phyloP scores from a whole-genome alignment of 2,329 filamentous ascomycete genomes.

The Colletotrichum cereale region DNA sequence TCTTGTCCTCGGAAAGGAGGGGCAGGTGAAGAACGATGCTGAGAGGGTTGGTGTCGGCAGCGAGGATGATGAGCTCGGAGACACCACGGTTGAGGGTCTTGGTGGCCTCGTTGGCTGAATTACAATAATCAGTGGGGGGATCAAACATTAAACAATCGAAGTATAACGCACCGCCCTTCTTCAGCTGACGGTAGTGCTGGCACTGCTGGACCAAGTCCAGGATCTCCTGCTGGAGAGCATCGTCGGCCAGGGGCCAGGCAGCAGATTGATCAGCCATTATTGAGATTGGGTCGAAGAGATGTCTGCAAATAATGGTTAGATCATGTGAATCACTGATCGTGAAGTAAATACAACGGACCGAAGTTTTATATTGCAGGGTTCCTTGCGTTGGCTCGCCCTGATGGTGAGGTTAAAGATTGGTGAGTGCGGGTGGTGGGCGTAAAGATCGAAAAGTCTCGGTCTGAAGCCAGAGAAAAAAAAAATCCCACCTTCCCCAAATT shows the following conservation, averaged over 20 bases:
- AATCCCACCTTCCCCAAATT: slow-evolving; percentile 37
- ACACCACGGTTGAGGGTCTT: slow-evolving; percentile 94
- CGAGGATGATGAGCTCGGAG: slow-evolving; percentile 88
- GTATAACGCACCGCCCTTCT: slow-evolving; percentile 81
- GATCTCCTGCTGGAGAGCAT: slow-evolving; percentile 82
- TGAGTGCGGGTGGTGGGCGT: slow-evolving; percentile 21
- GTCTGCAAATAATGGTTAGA: slow-evolving; percentile 18
- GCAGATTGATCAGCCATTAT: slow-evolving; percentile 40
- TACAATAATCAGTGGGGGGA: not conserved
- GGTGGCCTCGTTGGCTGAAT: slow-evolving; percentile 62
- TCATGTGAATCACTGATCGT: not conserved
- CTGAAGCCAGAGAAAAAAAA: slow-evolving; percentile 40
- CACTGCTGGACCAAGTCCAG: slow-evolving; percentile 84
- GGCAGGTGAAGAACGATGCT: slow-evolving; percentile 92
- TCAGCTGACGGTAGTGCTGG: slow-evolving; percentile 79
- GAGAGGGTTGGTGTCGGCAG: slow-evolving; percentile 88
- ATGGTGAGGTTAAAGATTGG: slow-evolving; percentile 36
- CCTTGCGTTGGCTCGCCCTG: slow-evolving; percentile 73
- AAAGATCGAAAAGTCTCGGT: slow-evolving; percentile 21
- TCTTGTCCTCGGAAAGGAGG: slow-evolving; percentile 87
- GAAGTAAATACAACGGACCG: not conserved
- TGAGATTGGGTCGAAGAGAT: slow-evolving; percentile 26
- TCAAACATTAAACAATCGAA: slow-evolving; percentile 58
- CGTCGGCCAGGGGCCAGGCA: slow-evolving; percentile 80
- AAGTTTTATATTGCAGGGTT: slow-evolving; percentile 59